Base-by-base conservation (phyloP, 1,139 yeast species). In the Saccharomyces hybrid region DNA sequence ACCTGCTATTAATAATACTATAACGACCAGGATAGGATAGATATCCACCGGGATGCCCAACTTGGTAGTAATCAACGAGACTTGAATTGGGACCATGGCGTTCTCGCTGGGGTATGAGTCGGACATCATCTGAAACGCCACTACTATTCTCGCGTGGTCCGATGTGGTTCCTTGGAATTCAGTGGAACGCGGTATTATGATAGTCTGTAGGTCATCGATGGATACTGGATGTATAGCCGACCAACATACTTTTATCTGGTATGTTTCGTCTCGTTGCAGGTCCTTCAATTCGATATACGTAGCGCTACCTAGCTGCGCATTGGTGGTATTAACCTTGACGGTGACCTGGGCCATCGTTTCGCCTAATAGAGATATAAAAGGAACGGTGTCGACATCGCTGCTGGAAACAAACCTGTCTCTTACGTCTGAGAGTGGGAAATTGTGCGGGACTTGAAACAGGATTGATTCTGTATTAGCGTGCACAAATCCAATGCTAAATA, bases 11-110 rank as follows among this genome's bases (percentile, higher is more conserved):
- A 38, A 47, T 14, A 19, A 29, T 21, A 47, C 8, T 28, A 44
- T 47, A 12, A 28, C 29, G 16, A 51, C 16, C 12, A 47, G 11
- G 3, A 51, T 49, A 7, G 60, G 51, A 48, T 61, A 60, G 12
- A 63, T 58, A 51, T 64, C 68, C n/a, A 64, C 66, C 3, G 68
- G 68, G 29, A 64, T 54, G 11, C 61, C 64, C 26, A 64, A 42
- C 52, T 59, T 59, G 6, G 61, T 47, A 32, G 59, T 60, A 11
- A 59, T 57, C 32, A 64, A 59, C 3, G 61, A 56, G 7, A 64
- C 58, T 52, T 61, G 61, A 16, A 64, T 53, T 21, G 63, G 62
- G 14, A 60, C 59, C 48, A 61, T 14, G 8, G 34, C 29, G 3
- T 38, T 8, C 26, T 38, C 44, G 4, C 24, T 38, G 2, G 67